Base-by-base conservation (phyloP, 768 basidiomycete species). In the Lactifluus subvellereus region DNA sequence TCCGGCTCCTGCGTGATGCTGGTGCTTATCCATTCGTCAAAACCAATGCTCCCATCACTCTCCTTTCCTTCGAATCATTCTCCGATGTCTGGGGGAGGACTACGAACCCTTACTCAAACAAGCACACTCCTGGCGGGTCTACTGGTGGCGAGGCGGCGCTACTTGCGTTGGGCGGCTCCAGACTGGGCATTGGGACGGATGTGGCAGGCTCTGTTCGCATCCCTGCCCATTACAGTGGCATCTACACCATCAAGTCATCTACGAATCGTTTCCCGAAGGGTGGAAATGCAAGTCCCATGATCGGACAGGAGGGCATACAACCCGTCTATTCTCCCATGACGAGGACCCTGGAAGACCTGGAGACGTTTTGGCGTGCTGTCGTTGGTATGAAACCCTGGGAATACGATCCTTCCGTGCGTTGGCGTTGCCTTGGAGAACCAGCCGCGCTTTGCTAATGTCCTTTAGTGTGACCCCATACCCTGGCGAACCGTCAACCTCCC, bases 21-120 rank as follows among this genome's bases (percentile, higher is more conserved):
- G 87, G 87, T 38, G 86, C 86, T 0, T 75, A 88, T 38, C 82
- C 84, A 14, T 85, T 80, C 63, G 83, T 83, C 64, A 88, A 88
- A 72, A 88, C 86, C n/a, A 84, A 83, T 51, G 71, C 84, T 7
- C 85, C 85, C 0, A 76, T 78, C 54, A 84, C 82, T 0, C 78
- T 86, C 38, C 74, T 85, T 54, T 82, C 82, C n/a, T 81, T 82
- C 54, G 84, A 85, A 66, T 79, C 82, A 4, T 62, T 72, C 22
- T 84, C 83, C 38, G 82, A 84, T 64, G 73, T 85, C 0, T 88
- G 84, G 67, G 86, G 86, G 1, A 73, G 73, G 56, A 82, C 84
- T 0, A 79, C 76, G 33, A 89, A 88, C 68, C 86, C 86, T 0
- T 80, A 85, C 71, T 84, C 84, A 56, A 69, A 68, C 18, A 77